These are phyloP conservation scores for Cymbopogon citratus DNA, from an alignment of 176 grass and related monocot species.

Conservation along the genomic window DNA sequence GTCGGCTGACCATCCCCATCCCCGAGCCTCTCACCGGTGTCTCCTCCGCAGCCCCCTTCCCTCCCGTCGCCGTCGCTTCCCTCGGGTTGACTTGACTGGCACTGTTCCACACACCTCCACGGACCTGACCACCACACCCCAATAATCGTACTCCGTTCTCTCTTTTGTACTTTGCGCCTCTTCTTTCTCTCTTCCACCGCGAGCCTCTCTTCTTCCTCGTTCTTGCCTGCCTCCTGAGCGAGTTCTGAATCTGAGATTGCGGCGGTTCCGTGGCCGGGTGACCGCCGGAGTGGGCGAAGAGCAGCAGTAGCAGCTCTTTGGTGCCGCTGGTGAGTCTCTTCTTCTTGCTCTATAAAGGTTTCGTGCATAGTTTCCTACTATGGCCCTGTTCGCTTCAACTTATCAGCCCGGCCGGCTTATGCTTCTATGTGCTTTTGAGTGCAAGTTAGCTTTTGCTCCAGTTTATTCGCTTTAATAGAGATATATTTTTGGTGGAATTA, in stretches of 20 bases:
- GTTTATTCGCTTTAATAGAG: background rate
- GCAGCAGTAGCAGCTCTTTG: background rate
- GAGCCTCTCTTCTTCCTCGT: background rate
- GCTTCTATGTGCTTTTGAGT: background rate
- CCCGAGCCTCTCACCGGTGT: background rate
- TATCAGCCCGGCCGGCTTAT: too few species aligned
- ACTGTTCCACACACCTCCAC: slow-evolving; percentile 1
- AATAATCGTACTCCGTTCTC: background rate
- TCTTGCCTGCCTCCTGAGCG: background rate
- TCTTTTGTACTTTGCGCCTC: slow-evolving; percentile 13
- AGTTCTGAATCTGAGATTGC: background rate
- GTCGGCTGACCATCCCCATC: slow-evolving; percentile 32
- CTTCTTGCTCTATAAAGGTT: background rate
- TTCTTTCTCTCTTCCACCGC: background rate
- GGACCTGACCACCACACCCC: slow-evolving; percentile 18
- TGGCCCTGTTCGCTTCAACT: too few species aligned
- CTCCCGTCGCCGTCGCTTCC: slow-evolving; percentile 24
- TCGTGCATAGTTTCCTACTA: background rate
- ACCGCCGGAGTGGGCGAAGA: background rate
- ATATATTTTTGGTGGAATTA: background rate
- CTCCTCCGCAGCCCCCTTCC: background rate
- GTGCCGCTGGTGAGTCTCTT: slow-evolving; percentile 29
- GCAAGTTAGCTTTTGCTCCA: background rate
- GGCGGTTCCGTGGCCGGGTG: background rate
- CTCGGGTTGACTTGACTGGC: slow-evolving; percentile 41